Percentiles rank a stretch among this genome's conserved stretches.
These are phyloP conservation scores for Colletotrichum trifolii DNA, from an alignment of 2,329 filamentous ascomycete species.

Conservation along the genomic window DNA sequence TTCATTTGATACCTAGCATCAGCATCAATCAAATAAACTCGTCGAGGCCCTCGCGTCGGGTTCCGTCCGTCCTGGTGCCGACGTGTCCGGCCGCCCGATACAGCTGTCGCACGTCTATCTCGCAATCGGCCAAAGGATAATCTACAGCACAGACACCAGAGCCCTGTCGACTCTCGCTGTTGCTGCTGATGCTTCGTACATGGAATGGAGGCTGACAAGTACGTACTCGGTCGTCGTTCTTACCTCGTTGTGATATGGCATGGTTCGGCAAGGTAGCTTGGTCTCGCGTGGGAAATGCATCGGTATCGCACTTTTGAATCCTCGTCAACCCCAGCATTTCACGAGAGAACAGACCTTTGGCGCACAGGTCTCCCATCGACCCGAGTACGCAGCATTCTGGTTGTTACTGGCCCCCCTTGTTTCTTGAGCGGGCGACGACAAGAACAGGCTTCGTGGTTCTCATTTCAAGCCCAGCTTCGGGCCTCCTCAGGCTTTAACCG, in stretches of 20 bases:
- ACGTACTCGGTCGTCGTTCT: too few relatives aligned
- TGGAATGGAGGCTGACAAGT: too few relatives aligned
- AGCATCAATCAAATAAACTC: constrained; percentile 33
- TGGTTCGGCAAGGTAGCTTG: too few relatives aligned
- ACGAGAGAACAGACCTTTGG: constrained; percentile 25
- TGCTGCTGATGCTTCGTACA: not conserved
- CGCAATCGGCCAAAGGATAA: constrained; percentile 28
- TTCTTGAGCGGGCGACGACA: not conserved
- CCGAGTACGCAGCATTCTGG: constrained; percentile 15
- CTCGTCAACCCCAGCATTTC: constrained; percentile 19
- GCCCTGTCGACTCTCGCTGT: constrained; percentile 6
- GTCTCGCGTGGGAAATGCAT: not conserved
- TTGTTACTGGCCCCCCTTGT: not conserved
- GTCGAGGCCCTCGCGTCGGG: constrained; percentile 24
- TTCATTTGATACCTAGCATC: constrained; percentile 1
- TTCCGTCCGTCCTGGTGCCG: constrained; percentile 23
- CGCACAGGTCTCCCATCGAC: constrained; percentile 20
- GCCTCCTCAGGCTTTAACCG: constrained; percentile 6
- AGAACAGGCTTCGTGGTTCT: constrained; percentile 4
- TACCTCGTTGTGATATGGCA: too few relatives aligned
- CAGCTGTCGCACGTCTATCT: constrained; percentile 34
- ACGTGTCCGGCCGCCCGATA: constrained; percentile 33
- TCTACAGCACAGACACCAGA: constrained; percentile 27
- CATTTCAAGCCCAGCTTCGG: constrained; percentile 1
- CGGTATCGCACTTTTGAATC: constrained; percentile 14